phyloP scores from a whole-genome alignment of 2,329 filamentous ascomycete species.

The Colletotrichum scovillei region DNA sequence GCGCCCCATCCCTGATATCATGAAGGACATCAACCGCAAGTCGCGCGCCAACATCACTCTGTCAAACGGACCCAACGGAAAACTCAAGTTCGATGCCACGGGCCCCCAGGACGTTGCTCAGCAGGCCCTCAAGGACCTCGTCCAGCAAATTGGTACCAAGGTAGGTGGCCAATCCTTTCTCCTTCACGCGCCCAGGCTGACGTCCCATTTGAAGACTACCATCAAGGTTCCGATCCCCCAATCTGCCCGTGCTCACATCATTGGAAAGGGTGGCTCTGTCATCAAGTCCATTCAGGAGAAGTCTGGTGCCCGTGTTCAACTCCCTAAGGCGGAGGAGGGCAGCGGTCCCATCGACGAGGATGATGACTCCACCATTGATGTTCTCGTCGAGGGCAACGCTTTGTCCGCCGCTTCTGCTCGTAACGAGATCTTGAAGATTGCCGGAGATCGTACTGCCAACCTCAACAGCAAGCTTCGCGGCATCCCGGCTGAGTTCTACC shows the following conservation, averaged over 20 bases:
- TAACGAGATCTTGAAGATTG: conserved; percentile 87
- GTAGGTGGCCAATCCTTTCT: conserved; percentile 57
- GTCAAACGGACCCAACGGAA: conserved; percentile 76
- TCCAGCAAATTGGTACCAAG: conserved; percentile 88
- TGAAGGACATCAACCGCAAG: conserved; percentile 92
- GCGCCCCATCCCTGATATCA: conserved; percentile 84
- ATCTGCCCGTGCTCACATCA: conserved; percentile 88
- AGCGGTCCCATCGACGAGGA: conserved; percentile 70
- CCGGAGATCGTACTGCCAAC: conserved; percentile 85
- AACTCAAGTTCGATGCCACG: conserved; percentile 84
- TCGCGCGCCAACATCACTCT: conserved; percentile 89
- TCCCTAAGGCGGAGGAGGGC: conserved; percentile 82
- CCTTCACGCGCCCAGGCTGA: background rate
- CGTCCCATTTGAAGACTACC: conserved; percentile 51
- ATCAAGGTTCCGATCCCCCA: conserved; percentile 84
- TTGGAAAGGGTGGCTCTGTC: conserved; percentile 89
- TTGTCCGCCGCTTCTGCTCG: conserved; percentile 87
- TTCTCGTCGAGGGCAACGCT: conserved; percentile 90
- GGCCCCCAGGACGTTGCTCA: conserved; percentile 87
- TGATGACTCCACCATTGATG: conserved; percentile 83
- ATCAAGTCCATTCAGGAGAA: conserved; percentile 92
- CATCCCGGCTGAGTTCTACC: conserved; percentile 92
- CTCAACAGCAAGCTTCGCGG: conserved; percentile 84
- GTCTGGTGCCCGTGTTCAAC: conserved; percentile 89
- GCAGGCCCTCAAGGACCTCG: conserved; percentile 89